Evolutionary conservation across 2,329 filamentous ascomycete genomes (phyloP), one percentile per base, ranked within the genome.

Genomic region (Shiraia sp.): DNA sequence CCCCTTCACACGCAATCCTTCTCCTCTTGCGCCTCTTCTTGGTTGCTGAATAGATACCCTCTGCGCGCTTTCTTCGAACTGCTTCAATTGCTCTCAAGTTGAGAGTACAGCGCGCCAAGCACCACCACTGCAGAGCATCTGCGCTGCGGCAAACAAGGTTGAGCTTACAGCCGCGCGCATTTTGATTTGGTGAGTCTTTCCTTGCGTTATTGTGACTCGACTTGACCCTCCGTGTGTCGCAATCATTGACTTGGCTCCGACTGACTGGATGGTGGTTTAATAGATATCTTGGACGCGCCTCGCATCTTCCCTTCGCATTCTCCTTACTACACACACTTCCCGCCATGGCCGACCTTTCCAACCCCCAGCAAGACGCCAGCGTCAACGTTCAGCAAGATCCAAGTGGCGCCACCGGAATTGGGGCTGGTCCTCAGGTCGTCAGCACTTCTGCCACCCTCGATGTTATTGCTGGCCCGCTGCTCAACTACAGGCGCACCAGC

Each of bases 401-500:
- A 15, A 63, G 51, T 38, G 63, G 61, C 29, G 49, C 44, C 28
- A 46, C 56, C 17, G 73, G 74, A 34, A 59, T 75, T 36, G 74
- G 73, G 19, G 46, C 53, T 6, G 74, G 72, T 2, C 73, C 73
- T 5, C 71, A 75, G 54, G 51, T 74, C 19, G 28, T 68, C 36
- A 73, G 71, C 61, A 74, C 73, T 8, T 62, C 63, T 5, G 49
- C 61, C 14, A 55, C 52, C 5, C 45, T 74, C 59, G 81, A 87
- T 47, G 78, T 90, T 19, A 75, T 86, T 10, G 85, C 81, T 55
- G 88, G 88, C 1, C 88, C 88, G 14, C 72, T 92, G 51, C 72
- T 92, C 49, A 92, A 92, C 71, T 92, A 90, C 68, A 79, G 85
- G 51, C 80, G 81, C 59, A 90, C 87, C 81, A 81, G 85, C 57